Base-by-base conservation (phyloP, 73 alveolate genomes). In the Paramecium tetraurelia region DNA sequence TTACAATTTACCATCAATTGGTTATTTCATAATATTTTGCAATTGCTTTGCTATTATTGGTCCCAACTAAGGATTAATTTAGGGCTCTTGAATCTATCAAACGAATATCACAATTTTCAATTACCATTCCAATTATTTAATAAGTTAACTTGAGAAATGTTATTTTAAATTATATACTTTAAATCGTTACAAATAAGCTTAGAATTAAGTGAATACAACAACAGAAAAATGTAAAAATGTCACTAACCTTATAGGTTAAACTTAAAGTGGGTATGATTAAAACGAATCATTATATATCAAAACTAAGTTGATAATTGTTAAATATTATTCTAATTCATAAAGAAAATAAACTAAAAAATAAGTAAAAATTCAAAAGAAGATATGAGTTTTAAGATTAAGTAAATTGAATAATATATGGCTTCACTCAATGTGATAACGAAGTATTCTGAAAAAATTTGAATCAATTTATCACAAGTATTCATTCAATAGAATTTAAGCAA, bases 1-100 rank as follows among this genome's bases (percentile, higher is more conserved):
- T 12, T 12, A 36, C 35, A 14, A 16, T 4, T 35, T 75, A 75
- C 87, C 87, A 75, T 75, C 87, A 35, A 75, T 75, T 36, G 87
- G 87, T 12, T 75, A 18, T 38, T 75, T 75, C 4, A 38, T 38
- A 1, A 75, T 75, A 33, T 3, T 75, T 38, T 75, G 35, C 29
- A 75, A 6, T 41, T 75, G 16, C 35, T 75, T 75, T 33, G 87
- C 87, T 35, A 75, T 75, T 21, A 75, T 38, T 4, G 87, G 87
- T 75, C 87, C 87, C 24, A 75, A 75, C 59, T 75, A 38, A 38
- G 87, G 87, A 35, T 75, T 75, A 2, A 75, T 75, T 27, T 63
- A 33, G 2, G 84, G 84, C 50, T 63, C 84, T 63, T 63, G n/a
- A 31, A 63, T 63, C 84, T 63, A 63, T 31, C 41, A 63, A 63